Evolutionary conservation across 2,329 filamentous ascomycete species (phyloP), one percentile per base, ranked within the genome.

Genomic region (Geosmithia putterillii): DNA sequence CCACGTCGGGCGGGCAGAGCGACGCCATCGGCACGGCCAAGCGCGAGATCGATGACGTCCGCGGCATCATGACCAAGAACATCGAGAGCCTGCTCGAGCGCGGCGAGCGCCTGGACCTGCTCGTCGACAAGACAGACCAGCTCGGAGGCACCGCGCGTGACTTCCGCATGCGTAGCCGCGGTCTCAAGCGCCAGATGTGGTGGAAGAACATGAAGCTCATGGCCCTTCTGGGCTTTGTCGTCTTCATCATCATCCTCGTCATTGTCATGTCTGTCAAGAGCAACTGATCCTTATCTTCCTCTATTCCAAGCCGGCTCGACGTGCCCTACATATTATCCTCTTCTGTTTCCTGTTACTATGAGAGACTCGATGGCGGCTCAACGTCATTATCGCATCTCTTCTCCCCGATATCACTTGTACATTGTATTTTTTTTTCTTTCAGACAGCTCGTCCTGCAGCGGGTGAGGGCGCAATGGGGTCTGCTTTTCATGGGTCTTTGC

Each of bases 191-290:
- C 57, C 76, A 83, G 64, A 96, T 98, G 92, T 98, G 92, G 92
- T 96, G 90, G 90, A 96, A 96, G 80, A 96, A 98, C 61, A 76
- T 94, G 39, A 94, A 94, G 69, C 66, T 98, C 52, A 95, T 96
- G 88, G 81, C 77, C 7, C 62, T 98, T 52, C 57, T 89, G 48
- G 70, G 64, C 4, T 57, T 95, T 38, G 86, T 89, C 2, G 64
- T 92, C 21, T 57, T 70, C 38, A 57, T 79, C 48, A 74, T 79
- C 51, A 52, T 79, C 39, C 52, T 75, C 50, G 66, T 69, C n/a
- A 71, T 77, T 45, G 64, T 76, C 22, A 65, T 77, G 46, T 65
- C 71, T 3, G 56, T 71, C 43, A 76, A 73, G 63, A 71, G 69
- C 44, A 56, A 47, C 10, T 32, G 28, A 32, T 32, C n/a, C n/a